A percentile compares a stretch with the other conserved stretches of the same genome.
Conservation (phyloP, 345 rosid species). For the Cardiospermum halicacabum region DNA sequence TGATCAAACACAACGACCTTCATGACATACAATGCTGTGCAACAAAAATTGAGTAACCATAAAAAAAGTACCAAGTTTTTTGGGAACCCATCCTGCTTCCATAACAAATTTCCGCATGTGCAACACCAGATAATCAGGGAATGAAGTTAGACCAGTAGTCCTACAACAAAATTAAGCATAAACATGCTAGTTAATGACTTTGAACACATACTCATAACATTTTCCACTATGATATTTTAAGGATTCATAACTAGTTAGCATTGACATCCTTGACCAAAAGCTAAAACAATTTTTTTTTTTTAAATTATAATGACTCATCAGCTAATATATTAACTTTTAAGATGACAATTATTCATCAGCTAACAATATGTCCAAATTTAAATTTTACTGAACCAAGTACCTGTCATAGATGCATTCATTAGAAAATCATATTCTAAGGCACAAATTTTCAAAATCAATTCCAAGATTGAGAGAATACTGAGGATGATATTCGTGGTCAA, state of each 20-base stretch:
- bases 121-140: slow-evolving; percentile 93
- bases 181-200: background rate
- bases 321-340: background rate
- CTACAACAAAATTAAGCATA: slow-evolving; percentile 35
- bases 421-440: no score
- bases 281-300: no score
- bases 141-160: slow-evolving; percentile 86
- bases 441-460: no score
- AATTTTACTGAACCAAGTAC: no score
- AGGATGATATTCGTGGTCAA: no score
- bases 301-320: background rate
- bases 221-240: background rate
- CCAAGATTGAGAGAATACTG: no score
- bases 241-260: background rate
- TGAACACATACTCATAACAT: background rate
- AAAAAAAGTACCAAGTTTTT: slow-evolving; percentile 73
- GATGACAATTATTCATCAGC: background rate
- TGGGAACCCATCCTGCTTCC: slow-evolving; percentile 99
- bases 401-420: no score
- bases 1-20: slow-evolving; percentile 13
- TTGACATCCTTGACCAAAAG: background rate
- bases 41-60: slow-evolving; percentile 11
- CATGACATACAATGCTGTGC: background rate
- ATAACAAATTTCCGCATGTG: slow-evolving; percentile 96
- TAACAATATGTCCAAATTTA: background rate